These are phyloP conservation scores for Phoma sp. DNA, from an alignment of 2,329 filamentous ascomycete species.

Conservation along the genomic window DNA sequence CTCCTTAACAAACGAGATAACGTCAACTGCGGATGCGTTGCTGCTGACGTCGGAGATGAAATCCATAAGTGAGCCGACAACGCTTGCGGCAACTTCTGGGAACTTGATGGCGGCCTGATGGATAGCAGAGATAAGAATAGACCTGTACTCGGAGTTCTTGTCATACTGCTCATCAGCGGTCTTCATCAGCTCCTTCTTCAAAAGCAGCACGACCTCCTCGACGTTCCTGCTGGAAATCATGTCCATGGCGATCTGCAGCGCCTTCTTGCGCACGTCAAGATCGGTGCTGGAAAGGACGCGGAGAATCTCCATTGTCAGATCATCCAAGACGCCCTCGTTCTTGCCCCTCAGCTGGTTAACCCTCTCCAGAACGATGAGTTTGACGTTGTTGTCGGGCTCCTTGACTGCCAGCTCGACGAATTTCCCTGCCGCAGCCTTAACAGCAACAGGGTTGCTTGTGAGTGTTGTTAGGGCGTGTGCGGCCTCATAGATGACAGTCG, in stretches of 20 bases:
- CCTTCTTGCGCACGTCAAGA: conserved; percentile 93
- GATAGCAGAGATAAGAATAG: conserved; percentile 94
- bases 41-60: conserved; percentile 99
- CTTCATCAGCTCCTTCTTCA: conserved; percentile 98
- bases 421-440: conserved; percentile 94
- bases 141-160: conserved; percentile 69
- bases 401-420: conserved; percentile 98
- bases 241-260: conserved; percentile 85
- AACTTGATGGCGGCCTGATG: conserved; percentile 99
- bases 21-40: conserved; percentile 93
- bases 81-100: conserved; percentile 95
- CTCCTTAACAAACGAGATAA: conserved; percentile 98
- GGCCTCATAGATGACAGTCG: conserved; percentile 96
- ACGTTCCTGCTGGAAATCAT: conserved; percentile 99
- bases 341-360: conserved; percentile 86
- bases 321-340: conserved; percentile 90
- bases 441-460: conserved; percentile 94
- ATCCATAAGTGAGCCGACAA: conserved; percentile 97
- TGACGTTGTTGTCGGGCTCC: conserved; percentile 98
- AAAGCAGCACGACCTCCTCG: conserved; percentile 90
- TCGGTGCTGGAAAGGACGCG: conserved; percentile 94
- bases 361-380: conserved; percentile 94
- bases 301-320: conserved; percentile 95
- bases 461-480: conserved; percentile 92
- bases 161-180: conserved; percentile 99